Evolutionary conservation across 208 protist species (phyloP).

Genomic region (Leptomonas pyrrhocoris): DNA sequence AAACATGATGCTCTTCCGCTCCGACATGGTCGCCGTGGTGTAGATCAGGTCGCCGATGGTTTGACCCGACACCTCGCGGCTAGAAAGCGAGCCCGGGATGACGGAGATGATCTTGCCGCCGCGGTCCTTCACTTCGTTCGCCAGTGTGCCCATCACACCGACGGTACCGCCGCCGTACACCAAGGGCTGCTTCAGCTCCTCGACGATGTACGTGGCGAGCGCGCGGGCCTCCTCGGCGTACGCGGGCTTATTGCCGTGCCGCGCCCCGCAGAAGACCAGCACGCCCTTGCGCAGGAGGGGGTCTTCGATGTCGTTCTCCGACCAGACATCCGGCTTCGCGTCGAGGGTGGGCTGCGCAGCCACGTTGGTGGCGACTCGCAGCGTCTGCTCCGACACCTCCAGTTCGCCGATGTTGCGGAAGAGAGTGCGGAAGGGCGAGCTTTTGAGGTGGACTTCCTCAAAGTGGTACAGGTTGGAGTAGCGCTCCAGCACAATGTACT

Average conservation of each 20-base stretch:
- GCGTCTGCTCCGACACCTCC: constrained; percentile 31
- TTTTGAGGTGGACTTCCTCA: constrained; percentile 55
- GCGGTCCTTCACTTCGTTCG: constrained; percentile 32
- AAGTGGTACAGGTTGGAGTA: constrained; percentile 46
- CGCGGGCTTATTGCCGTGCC: constrained; percentile 39
- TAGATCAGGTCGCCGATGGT: constrained; percentile 67
- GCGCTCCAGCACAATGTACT: constrained; percentile 64
- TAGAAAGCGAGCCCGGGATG: constrained; percentile 57
- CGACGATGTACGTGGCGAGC: constrained; percentile 57
- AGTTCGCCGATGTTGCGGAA: constrained; percentile 35
- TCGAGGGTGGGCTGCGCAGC: constrained; percentile 17
- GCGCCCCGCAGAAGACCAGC: constrained; percentile 73
- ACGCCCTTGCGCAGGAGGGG: constrained; percentile 60
- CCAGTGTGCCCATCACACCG: constrained; percentile 81
- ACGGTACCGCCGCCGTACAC: constrained; percentile 84
- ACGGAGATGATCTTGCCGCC: constrained; percentile 59
- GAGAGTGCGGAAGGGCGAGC: constrained; percentile 36
- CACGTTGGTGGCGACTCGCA: constrained; percentile 23
- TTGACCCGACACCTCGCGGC: constrained; percentile 60
- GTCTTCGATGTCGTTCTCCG: constrained; percentile 18
- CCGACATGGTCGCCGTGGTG: constrained; percentile 74
- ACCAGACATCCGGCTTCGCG: constrained; percentile 25
- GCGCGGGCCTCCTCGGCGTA: constrained; percentile 52
- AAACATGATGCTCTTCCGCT: constrained; percentile 90
- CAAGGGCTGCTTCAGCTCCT: constrained; percentile 38